Evolutionary conservation across 2,329 filamentous ascomycete species (phyloP), one percentile per base, ranked within the genome.

Genomic region (Aureobasidium sp.): DNA sequence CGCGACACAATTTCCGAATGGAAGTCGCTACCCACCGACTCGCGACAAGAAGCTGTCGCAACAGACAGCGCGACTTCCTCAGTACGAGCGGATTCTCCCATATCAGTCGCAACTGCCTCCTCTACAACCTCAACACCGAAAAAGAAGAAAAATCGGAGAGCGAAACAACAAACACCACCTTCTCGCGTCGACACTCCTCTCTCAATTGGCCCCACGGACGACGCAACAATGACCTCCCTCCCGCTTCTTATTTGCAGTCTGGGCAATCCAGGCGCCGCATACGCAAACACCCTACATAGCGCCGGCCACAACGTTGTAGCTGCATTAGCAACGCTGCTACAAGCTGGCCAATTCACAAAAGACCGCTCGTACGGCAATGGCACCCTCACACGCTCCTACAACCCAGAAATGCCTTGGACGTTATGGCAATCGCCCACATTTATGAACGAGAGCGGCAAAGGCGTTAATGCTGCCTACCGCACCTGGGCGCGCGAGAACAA

Each of bases 361-460:
- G 76, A 70, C 26, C 77, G 72, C 80, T 24, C 32, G 60, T 36
- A 62, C 59, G 43, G 55, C 53, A 82, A 53, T 55, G 26, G 64
- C 65, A 36, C 63, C 57, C n/a, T 59, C 39, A 36, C 51, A 17
- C 43, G 52, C 36, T 39, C 34, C 51, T 57, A 48, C 51, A 5
- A 48, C 36, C 68, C 66, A 61, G 34, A 76, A 71, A 69, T 73
- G 65, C 26, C 76, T 70, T 81, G 74, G 83, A 88, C 84, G 2
- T 79, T 95, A 17, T 86, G 90, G 75, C 87, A 94, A 72, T 91
- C 86, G 36, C 85, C 87, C 0, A 84, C 84, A 0, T 76, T 87
- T 37, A 97, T 99, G 94, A 99, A 97, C 72, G 77, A 88, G 5
- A 90, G 86, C 1, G 94, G 94, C 0, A 79, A 81, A 0, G 89